Percentiles rank a stretch among this genome's conserved stretches.
phyloP scores from a whole-genome alignment of 176 grass and related monocot species.

The Oryza glumipatula region DNA sequence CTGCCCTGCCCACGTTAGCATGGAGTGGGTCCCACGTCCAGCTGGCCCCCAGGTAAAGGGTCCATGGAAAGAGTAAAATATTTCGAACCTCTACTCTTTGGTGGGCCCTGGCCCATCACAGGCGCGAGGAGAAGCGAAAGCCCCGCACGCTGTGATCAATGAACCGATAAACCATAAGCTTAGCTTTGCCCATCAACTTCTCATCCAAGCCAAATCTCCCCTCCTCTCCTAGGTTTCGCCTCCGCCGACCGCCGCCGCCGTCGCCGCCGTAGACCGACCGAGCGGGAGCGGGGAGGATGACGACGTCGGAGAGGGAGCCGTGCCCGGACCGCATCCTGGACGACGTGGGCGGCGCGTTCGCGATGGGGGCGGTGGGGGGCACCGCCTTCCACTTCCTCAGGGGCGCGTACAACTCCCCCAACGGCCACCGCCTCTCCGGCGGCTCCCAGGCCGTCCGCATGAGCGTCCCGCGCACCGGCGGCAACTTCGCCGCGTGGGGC shows the following conservation, averaged over 20 bases:
- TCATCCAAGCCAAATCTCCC: neutral
- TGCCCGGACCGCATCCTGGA: conserved; percentile 76
- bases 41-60: too few species aligned
- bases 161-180: too few species aligned
- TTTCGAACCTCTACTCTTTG: too few species aligned
- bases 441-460: conserved; percentile 59
- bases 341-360: conserved; percentile 68
- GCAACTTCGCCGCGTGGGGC: conserved; percentile 76
- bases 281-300: neutral
- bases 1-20: too few species aligned
- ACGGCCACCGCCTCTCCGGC: conserved; percentile 60
- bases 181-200: neutral
- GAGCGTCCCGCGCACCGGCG: conserved; percentile 53
- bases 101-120: too few species aligned
- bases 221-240: neutral
- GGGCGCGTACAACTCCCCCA: conserved; percentile 66
- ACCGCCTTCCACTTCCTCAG: conserved; percentile 62
- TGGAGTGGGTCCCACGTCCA: too few species aligned
- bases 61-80: too few species aligned
- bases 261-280: too few species aligned
- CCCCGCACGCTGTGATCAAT: too few species aligned
- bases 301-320: conserved; percentile 64
- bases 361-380: conserved; percentile 72
- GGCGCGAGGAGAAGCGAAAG: too few species aligned
- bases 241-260: neutral